Evolutionary conservation across 371 early-diverging fungal species (phyloP), one percentile per base, ranked within the genome.

Genomic region (Mortierella sp.): DNA sequence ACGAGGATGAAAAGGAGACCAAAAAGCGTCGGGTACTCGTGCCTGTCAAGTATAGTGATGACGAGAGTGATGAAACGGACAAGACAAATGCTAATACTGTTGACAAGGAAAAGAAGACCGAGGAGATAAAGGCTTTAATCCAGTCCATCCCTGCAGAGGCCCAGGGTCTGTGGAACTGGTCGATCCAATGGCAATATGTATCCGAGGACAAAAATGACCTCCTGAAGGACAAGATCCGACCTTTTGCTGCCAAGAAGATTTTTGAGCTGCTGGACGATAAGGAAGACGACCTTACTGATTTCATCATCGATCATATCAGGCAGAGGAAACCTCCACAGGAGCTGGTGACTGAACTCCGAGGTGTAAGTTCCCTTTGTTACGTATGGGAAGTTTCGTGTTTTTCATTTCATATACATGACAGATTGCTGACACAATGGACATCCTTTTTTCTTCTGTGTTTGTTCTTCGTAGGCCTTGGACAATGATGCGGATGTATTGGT

Each of bases 401-500:
- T 34, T 34, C 37, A 7, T 34, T n/a, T n/a, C n/a, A n/a, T n/a
- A n/a, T n/a, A n/a, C n/a, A n/a, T n/a, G n/a, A n/a, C n/a, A n/a
- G 8, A 19, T 2, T 42, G 5, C 21, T 60, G 30, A 51, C 27
- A 9, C n/a, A 5, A 6, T 19, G 27, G 5, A 46, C 8, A 43
- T 23, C 43, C 3, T 64, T 17, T 42, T 30, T 48, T 53, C 47
- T 43, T 51, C 26, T 26, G 6, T 54, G 15, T 12, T 51, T 24
- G 24, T 48, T 46, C 32, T 21, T 48, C 4, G 42, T 80, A 92
- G 92, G 91, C 91, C 14, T 72, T 95, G 61, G 95, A 92, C 70
- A 91, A 92, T 32, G 95, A 93, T 63, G 92, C 94, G 3, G 84
- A 87, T 37, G 84, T 89, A 30, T 90, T 95, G 81, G 94, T 93